Evolutionary conservation across 495 filamentous ascomycete genomes (phyloP), one percentile per base, ranked within the genome.

Genomic region (Talaromyces borbonicus): DNA sequence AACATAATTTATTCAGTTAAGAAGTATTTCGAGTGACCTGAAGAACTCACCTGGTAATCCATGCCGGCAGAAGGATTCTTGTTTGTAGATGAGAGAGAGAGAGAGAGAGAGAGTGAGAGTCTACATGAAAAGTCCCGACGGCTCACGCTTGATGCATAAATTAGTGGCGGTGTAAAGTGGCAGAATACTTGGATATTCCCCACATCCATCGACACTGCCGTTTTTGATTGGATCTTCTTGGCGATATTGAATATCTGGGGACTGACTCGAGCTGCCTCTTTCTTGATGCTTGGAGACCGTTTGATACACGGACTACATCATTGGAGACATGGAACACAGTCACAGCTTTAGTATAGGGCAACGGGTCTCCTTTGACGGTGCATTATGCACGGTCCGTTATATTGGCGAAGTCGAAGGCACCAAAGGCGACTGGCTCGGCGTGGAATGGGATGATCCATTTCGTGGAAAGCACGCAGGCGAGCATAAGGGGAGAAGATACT

Each of bases 361-460:
- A 59, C 80, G 92, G 4, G 67, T 88, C 33, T 93, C 86, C 0
- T 95, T 84, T 52, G 74, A 80, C 32, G 77, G 76, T 18, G 71
- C 77, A 25, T 58, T 81, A 29, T 93, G 88, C 61, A 97, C 92
- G 1, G 77, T 98, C 39, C 79, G 88, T 24, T 96, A 88, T 55
- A 67, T 85, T 51, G 92, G 92, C 38, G 57, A 67, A 29, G 79
- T 98, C 14, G 70, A 77, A 43, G 84, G 83, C 29, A 92, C 87
- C 15, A 67, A 74, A 16, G 87, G 87, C 24, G 71, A 75, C 55
- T 97, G 92, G 93, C 69, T 98, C 15, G 92, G 92, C 20, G 87
- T 97, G 15, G 92, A 98, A 71, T 98, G 93, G 93, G 92, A 97
- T 63, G 84, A 95, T 55, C 68, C 78, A 44, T 68, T 66, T 31